A percentile compares a stretch with the other conserved stretches of the same genome.
phyloP scores from a whole-genome alignment of 1,139 yeast genomes.

The Suhomyces coccinellae region DNA sequence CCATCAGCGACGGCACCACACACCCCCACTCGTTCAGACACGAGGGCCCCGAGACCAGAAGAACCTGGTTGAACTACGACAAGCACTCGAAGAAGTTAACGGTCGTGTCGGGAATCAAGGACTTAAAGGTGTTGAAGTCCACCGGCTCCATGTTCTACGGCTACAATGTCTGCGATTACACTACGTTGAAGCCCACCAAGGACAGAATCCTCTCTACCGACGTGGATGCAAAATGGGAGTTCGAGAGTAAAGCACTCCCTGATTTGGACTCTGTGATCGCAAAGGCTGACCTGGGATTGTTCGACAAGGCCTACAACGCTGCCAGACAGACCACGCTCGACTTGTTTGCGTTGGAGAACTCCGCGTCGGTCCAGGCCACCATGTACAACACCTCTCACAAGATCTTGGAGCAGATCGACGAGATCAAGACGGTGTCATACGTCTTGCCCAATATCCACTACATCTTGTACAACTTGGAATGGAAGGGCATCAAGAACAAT shows the following conservation, averaged over 20 bases:
- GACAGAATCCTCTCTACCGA: constrained; percentile 90
- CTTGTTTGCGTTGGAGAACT: constrained; percentile 78
- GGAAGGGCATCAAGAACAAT: constrained; percentile 82
- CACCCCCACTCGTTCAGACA: constrained; percentile 84
- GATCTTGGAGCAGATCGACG: constrained; percentile 59
- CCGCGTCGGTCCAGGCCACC: constrained; percentile 92
- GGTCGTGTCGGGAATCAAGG: constrained; percentile 73
- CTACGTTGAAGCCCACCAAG: constrained; percentile 76
- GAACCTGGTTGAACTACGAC: constrained; percentile 55
- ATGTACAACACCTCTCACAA: constrained; percentile 88
- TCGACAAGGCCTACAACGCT: constrained; percentile 58
- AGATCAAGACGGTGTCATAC: constrained; percentile 65
- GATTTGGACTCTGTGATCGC: constrained; percentile 51
- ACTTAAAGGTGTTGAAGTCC: constrained; percentile 82
- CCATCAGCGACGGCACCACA: constrained; percentile 61
- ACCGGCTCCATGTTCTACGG: constrained; percentile 96
- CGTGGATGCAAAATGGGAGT: constrained; percentile 74
- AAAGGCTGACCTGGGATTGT: constrained; percentile 59
- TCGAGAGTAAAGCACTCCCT: constrained; percentile 50
- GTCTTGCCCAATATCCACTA: constrained; percentile 89
- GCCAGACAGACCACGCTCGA: constrained; percentile 74
- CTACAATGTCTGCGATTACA: constrained; percentile 80
- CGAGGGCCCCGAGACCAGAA: constrained; percentile 80
- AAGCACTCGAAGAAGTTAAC: constrained; percentile 48
- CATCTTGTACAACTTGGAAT: constrained; percentile 71